phyloP scores from a whole-genome alignment of 257 asterid species.

The Ehretia macrophylla region DNA sequence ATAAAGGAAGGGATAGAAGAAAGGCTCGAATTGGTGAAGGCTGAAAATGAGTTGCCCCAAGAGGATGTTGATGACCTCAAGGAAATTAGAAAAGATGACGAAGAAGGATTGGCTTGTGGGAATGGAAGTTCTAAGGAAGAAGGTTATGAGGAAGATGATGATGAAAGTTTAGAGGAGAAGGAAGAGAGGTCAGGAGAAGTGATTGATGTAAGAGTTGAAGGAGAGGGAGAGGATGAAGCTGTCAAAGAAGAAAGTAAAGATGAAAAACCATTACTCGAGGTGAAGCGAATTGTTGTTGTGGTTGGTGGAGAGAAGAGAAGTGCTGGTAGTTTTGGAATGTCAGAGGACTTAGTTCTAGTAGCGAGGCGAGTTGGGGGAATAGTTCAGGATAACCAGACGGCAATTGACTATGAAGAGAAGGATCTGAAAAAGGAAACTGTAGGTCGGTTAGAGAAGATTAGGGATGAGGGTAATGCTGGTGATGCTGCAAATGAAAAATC shows the following conservation, averaged over 20 bases:
- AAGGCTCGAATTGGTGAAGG: conserved; percentile 22
- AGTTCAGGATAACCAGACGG: not conserved
- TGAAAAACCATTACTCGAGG: conserved; percentile 12
- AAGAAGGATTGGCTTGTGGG: not conserved
- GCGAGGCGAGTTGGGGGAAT: conserved; percentile 1
- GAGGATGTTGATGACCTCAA: conserved; percentile 3
- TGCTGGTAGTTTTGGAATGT: conserved; percentile 1
- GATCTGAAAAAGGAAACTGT: conserved; percentile 8
- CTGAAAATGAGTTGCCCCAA: conserved; percentile 3
- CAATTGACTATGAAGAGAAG: not conserved
- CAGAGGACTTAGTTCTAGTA: conserved; percentile 11
- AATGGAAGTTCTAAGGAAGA: conserved; percentile 4
- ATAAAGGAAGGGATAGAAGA: conserved; percentile 17
- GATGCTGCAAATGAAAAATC: conserved; percentile 14
- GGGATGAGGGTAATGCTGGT: conserved; percentile 10
- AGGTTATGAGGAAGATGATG: conserved; percentile 19
- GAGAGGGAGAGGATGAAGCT: conserved; percentile 6
- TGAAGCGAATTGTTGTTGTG: conserved; percentile 1
- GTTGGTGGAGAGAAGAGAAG: conserved; percentile 1
- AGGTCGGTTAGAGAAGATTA: conserved; percentile 14
- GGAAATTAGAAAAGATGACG: not conserved
- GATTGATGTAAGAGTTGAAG: conserved; percentile 4
- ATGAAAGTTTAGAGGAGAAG: conserved; percentile 13
- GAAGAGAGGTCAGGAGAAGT: conserved; percentile 4
- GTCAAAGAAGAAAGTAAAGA: conserved; percentile 2